Conservation (phyloP, 164 flowering plant genomes). For the Piper longum region DNA sequence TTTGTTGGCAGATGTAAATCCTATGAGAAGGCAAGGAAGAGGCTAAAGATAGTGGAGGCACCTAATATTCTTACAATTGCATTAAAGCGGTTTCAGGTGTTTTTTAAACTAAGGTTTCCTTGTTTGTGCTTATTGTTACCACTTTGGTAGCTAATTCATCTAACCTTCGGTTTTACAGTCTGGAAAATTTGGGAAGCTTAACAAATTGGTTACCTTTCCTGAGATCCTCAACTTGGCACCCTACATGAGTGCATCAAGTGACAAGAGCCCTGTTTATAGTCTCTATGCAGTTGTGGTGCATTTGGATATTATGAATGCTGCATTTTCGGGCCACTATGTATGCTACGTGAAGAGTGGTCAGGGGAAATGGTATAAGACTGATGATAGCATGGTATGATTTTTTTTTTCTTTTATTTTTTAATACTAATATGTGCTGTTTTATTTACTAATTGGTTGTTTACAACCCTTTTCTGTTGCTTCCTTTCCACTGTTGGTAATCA, state of each 20-base stretch:
- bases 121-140: neutral
- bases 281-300: conserved; percentile 94
- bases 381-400: conserved; percentile 59
- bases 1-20: conserved; percentile 64
- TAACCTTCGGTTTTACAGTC: conserved; percentile 33
- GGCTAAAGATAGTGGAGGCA: conserved; percentile 70
- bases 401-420: conserved; percentile 7
- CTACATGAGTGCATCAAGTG: conserved; percentile 64
- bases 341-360: conserved; percentile 61
- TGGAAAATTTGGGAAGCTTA: conserved; percentile 92
- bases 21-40: conserved; percentile 88
- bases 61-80: conserved; percentile 93
- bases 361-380: conserved; percentile 82
- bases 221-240: conserved; percentile 66
- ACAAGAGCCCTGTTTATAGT: conserved; percentile 57
- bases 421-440: neutral
- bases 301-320: conserved; percentile 78
- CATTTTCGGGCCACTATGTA: conserved; percentile 95
- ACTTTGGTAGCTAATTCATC: neutral
- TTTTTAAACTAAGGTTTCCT: neutral
- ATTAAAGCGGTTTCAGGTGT: conserved; percentile 85
- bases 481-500: too few species aligned
- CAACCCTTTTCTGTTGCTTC: neutral
- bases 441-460: neutral
- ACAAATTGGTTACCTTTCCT: conserved; percentile 61